Evolutionary conservation across 208 protist genomes (phyloP), one percentile per base, ranked within the genome.

Genomic region (Acanthamoeba healyi): DNA sequence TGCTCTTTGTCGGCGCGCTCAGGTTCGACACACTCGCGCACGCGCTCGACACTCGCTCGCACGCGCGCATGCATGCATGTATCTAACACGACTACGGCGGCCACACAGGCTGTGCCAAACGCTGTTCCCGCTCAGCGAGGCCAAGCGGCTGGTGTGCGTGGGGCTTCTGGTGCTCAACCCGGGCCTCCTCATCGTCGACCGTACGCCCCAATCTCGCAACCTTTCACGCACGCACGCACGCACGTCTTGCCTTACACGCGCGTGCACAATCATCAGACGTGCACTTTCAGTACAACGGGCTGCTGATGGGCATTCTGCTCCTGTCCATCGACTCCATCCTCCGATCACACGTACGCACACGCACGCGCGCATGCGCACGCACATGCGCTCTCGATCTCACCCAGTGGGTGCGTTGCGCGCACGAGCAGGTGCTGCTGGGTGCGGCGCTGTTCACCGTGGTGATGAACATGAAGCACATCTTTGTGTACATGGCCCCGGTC

Each of bases 231-330:
- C n/a, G n/a, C n/a, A n/a, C n/a, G n/a, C n/a, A n/a, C n/a, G n/a
- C n/a, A n/a, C n/a, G n/a, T n/a, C n/a, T n/a, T n/a, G n/a, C n/a
- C n/a, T n/a, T n/a, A n/a, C n/a, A n/a, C n/a, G n/a, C n/a, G n/a
- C n/a, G n/a, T n/a, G n/a, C 51, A 5, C 32, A 29, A 1, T 32
- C 24, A 40, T 2, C 74, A 97, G 90, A 97, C 74, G 97, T 98
- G 12, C 98, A 99, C 92, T 99, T 99, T 87, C 98, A 99, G 95
- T 99, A 99, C 91, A 99, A 99, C 95, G 97, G 97, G 24, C 94
- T 99, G 32, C 88, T 99, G 7, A 77, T 98, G 29, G 97, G 95
- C 40, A 65, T 98, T 26, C 65, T 98, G 14, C 56, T 98, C 2
- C 49, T 98, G 12, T 95, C 95, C 42, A 70, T 95, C 54, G 82